phyloP scores from a whole-genome alignment of 2,329 filamentous ascomycete species.

The Trichophyton mentagrophytes region DNA sequence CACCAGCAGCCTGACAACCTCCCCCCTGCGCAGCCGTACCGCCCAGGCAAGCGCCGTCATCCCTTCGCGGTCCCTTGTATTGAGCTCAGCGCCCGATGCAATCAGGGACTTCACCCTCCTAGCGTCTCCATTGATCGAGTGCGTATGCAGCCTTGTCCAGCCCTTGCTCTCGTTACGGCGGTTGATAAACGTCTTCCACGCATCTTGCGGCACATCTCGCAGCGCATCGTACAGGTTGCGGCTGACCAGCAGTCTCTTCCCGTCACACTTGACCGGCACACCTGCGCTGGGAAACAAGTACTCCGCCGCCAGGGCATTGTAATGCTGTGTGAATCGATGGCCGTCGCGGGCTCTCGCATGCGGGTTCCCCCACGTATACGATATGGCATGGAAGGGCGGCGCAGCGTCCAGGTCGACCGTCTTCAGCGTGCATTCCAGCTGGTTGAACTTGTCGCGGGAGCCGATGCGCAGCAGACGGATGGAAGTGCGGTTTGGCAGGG shows the following conservation, averaged over 20 bases:
- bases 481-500: slow-evolving; percentile 4
- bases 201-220: slow-evolving; percentile 5
- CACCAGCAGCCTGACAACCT: background rate
- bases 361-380: slow-evolving; percentile 12
- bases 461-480: slow-evolving; percentile 9
- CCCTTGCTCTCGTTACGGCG: slow-evolving; percentile 1
- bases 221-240: slow-evolving; percentile 8
- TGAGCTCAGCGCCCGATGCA: background rate
- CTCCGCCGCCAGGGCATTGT: slow-evolving; percentile 3
- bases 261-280: slow-evolving; percentile 6
- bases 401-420: slow-evolving; percentile 5
- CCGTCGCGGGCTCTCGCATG: background rate
- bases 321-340: slow-evolving; percentile 3
- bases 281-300: background rate
- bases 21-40: background rate
- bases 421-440: slow-evolving; percentile 6
- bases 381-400: slow-evolving; percentile 9
- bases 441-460: background rate
- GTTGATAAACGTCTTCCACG: slow-evolving; percentile 6
- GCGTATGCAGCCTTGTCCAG: background rate
- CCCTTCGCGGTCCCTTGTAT: background rate
- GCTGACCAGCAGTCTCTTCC: slow-evolving; percentile 4
- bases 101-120: background rate
- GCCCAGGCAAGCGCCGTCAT: background rate
- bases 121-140: background rate